Percentiles rank a stretch among this genome's conserved stretches.
phyloP scores from a whole-genome alignment of 306 rosid species.

The Pachyrhizus erosus region DNA sequence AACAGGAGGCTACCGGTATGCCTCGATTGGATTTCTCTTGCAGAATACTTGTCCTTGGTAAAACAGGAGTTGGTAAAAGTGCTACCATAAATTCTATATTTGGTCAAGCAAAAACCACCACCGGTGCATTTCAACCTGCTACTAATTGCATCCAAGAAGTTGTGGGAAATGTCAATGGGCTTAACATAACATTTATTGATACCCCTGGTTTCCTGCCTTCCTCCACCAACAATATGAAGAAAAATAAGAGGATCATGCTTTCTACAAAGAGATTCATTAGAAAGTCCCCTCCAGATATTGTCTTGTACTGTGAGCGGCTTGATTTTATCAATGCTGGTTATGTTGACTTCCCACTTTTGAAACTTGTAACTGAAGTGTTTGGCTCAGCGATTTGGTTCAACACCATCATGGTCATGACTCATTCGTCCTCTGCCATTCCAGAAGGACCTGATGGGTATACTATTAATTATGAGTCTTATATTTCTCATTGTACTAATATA shows the following conservation, averaged over 20 bases:
- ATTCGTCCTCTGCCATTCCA: constrained; percentile 78
- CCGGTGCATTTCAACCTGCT: constrained; percentile 94
- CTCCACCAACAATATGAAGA: constrained; percentile 61
- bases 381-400: constrained; percentile 93
- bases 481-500: constrained; percentile 62
- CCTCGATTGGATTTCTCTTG: constrained; percentile 74
- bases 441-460: constrained; percentile 82
- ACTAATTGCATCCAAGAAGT: constrained; percentile 79
- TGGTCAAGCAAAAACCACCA: constrained; percentile 73
- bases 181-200: constrained; percentile 75
- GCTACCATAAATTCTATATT: constrained; percentile 94
- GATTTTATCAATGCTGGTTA: constrained; percentile 63
- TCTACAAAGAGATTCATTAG: constrained; percentile 80
- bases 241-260: constrained; percentile 83
- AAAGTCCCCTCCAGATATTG: constrained; percentile 89
- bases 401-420: constrained; percentile 91
- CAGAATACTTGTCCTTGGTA: constrained; percentile 90
- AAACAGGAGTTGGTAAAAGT: constrained; percentile 98
- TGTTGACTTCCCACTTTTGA: constrained; percentile 66
- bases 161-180: constrained; percentile 77
- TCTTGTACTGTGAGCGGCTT: constrained; percentile 89
- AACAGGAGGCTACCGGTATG: constrained; percentile 67
- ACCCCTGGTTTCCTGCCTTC: constrained; percentile 90
- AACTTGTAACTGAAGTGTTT: constrained; percentile 80
- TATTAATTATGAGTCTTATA: constrained; percentile 70